Percentiles rank a stretch among this genome's conserved stretches.
Evolutionary conservation across 2,329 filamentous ascomycete species (phyloP).

Genomic region (Grosmannia serpens): DNA sequence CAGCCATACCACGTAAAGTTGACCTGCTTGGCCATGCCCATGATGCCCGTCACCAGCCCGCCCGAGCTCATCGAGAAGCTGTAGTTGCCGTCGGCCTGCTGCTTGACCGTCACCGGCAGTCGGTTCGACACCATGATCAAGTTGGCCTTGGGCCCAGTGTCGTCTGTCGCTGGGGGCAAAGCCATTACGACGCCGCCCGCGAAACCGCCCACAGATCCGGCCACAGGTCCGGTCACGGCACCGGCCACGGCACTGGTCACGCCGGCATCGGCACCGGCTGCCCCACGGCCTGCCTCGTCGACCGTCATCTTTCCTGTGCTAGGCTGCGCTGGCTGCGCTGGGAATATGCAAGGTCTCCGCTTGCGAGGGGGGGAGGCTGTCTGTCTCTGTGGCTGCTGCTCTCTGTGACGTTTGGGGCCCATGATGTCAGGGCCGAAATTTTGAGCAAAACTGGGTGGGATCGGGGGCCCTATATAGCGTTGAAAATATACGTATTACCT

Average conservation of each 20-base stretch:
- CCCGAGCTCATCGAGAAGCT: slow-evolving; percentile 94
- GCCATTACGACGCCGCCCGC: neutral
- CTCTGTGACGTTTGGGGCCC: neutral
- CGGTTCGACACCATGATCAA: slow-evolving; percentile 73
- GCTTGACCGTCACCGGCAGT: slow-evolving; percentile 92
- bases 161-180: neutral
- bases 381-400: neutral
- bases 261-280: no score
- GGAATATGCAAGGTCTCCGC: no score
- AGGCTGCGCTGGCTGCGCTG: neutral
- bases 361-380: neutral
- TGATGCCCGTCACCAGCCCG: slow-evolving; percentile 85
- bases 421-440: neutral
- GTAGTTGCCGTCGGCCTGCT: slow-evolving; percentile 82
- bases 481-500: no score
- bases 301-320: neutral
- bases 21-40: slow-evolving; percentile 81
- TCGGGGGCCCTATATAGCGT: neutral
- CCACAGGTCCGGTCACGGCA: no score
- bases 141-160: slow-evolving; percentile 10
- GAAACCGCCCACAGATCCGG: neutral
- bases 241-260: no score
- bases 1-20: slow-evolving; percentile 98
- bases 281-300: neutral
- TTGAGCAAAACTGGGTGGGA: neutral